Evolutionary conservation across 192 early-diverging fungal species (phyloP).

Genomic region (Mycoemilia scoparia): DNA sequence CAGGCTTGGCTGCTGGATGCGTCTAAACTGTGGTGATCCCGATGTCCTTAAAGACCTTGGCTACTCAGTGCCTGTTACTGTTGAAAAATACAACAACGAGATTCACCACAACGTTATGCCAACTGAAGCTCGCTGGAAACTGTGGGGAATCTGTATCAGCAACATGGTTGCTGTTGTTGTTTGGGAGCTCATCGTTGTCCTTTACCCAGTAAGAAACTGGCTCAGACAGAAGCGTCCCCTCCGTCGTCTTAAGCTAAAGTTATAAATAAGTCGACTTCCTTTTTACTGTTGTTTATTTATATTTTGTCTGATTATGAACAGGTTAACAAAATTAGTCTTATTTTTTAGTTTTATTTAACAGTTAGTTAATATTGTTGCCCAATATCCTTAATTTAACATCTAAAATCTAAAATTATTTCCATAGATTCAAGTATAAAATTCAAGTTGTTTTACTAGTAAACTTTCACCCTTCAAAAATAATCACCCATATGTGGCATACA

Average conservation of each 20-base stretch:
- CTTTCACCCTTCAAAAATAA: too few relatives aligned
- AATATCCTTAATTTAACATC: too few relatives aligned
- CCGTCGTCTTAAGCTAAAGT: slow-evolving; percentile 16
- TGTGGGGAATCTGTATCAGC: slow-evolving; percentile 32
- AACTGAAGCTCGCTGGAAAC: slow-evolving; percentile 17
- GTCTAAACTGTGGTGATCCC: slow-evolving; percentile 45
- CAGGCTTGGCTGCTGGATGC: slow-evolving; percentile 38
- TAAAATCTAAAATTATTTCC: too few relatives aligned
- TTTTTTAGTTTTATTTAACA: too few relatives aligned
- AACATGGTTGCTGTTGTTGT: slow-evolving; percentile 19
- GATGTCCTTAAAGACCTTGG: slow-evolving; percentile 18
- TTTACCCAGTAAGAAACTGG: slow-evolving; percentile 25
- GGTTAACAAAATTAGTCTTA: too few relatives aligned
- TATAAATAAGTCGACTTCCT: too few relatives aligned
- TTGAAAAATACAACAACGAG: slow-evolving; percentile 24
- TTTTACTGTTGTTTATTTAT: too few relatives aligned
- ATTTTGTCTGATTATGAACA: too few relatives aligned
- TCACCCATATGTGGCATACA: too few relatives aligned
- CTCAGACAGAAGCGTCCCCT: slow-evolving; percentile 11
- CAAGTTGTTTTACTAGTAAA: too few relatives aligned
- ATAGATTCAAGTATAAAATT: too few relatives aligned
- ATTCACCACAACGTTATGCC: slow-evolving; percentile 42
- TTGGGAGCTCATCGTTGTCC: slow-evolving; percentile 28
- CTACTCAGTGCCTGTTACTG: slow-evolving; percentile 12
- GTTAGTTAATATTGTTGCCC: too few relatives aligned